A percentile compares a stretch with the other conserved stretches of the same genome.
These are phyloP conservation scores for Ceratocystis eucalypticola DNA, from an alignment of 2,329 filamentous ascomycete genomes.

Conservation along the genomic window DNA sequence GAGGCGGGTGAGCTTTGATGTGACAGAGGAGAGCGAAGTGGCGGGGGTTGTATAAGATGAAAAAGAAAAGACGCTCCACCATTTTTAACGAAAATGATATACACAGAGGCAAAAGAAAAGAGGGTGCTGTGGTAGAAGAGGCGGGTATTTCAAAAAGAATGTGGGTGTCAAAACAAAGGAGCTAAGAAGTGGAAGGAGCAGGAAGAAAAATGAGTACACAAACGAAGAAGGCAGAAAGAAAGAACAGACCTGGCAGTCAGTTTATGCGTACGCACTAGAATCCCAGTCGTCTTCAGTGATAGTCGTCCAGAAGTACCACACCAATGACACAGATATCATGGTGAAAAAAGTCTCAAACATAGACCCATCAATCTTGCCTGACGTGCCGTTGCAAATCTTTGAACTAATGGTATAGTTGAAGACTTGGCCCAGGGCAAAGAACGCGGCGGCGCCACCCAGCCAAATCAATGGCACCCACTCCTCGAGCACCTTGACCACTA, in stretches of 20 bases:
- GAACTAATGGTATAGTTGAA: conserved; percentile 93
- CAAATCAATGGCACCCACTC: conserved; percentile 91
- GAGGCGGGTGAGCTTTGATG: background rate
- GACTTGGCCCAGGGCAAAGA: conserved; percentile 85
- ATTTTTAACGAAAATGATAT: conserved; percentile 3
- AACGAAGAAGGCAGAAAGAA: conserved; percentile 8
- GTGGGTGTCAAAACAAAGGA: background rate
- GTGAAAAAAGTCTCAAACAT: conserved; percentile 92
- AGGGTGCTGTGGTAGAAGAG: background rate
- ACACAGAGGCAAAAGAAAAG: background rate
- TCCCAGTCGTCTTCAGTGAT: conserved; percentile 99
- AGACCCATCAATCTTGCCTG: conserved; percentile 80
- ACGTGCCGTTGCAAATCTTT: conserved; percentile 73
- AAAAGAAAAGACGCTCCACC: background rate
- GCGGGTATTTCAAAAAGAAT: background rate
- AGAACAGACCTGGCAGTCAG: background rate
- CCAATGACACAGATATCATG: conserved; percentile 61
- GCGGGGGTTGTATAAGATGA: background rate
- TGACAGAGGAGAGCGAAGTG: background rate
- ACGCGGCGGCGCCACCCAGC: conserved; percentile 54
- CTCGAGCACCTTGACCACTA: conserved; percentile 75
- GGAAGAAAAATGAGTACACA: conserved; percentile 7
- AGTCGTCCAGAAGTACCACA: conserved; percentile 97
- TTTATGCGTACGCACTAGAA: conserved; percentile 32
- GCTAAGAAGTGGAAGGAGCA: conserved; percentile 8